Evolutionary conservation across 805 yeast species (phyloP).

Genomic region (Cephaloascus fragrans): DNA sequence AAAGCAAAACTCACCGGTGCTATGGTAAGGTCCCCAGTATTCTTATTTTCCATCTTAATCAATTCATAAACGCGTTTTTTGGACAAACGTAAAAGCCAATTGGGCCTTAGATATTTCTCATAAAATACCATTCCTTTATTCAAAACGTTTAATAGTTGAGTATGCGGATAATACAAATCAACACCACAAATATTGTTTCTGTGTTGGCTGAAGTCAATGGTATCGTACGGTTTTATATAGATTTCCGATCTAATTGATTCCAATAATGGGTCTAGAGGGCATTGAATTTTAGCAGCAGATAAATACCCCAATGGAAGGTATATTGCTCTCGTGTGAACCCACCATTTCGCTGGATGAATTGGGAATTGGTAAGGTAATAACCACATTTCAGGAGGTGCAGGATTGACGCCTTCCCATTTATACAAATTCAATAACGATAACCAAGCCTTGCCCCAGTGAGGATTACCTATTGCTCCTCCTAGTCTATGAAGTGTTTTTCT

Average conservation of each 20-base stretch:
- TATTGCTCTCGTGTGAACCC: slow-evolving; percentile 96
- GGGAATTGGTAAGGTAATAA: slow-evolving; percentile 72
- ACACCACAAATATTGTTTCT: slow-evolving; percentile 85
- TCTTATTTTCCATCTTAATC: slow-evolving; percentile 61
- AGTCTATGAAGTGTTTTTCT: slow-evolving; percentile 54
- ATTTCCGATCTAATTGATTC: slow-evolving; percentile 66
- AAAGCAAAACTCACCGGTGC: slow-evolving; percentile 93
- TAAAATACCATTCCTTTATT: slow-evolving; percentile 54
- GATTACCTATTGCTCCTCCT: slow-evolving; percentile 86
- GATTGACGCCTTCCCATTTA: slow-evolving; percentile 95
- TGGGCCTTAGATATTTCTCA: slow-evolving; percentile 68
- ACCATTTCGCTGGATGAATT: slow-evolving; percentile 93
- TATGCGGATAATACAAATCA: slow-evolving; percentile 91
- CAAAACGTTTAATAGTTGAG: slow-evolving; percentile 49
- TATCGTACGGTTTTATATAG: slow-evolving; percentile 54
- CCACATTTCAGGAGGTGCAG: slow-evolving; percentile 97
- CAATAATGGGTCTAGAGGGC: slow-evolving; percentile 57
- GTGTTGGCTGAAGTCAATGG: slow-evolving; percentile 58
- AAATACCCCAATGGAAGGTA: slow-evolving; percentile 82
- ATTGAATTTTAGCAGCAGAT: slow-evolving; percentile 42
- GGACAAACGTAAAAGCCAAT: slow-evolving; percentile 50
- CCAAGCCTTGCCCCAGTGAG: slow-evolving; percentile 99
- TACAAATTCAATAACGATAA: slow-evolving; percentile 70
- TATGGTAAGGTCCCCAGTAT: slow-evolving; percentile 75
- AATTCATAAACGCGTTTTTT: slow-evolving; percentile 48